Evolutionary conservation across 2,329 filamentous ascomycete genomes (phyloP).

Genomic region (Coniella lustricola): DNA sequence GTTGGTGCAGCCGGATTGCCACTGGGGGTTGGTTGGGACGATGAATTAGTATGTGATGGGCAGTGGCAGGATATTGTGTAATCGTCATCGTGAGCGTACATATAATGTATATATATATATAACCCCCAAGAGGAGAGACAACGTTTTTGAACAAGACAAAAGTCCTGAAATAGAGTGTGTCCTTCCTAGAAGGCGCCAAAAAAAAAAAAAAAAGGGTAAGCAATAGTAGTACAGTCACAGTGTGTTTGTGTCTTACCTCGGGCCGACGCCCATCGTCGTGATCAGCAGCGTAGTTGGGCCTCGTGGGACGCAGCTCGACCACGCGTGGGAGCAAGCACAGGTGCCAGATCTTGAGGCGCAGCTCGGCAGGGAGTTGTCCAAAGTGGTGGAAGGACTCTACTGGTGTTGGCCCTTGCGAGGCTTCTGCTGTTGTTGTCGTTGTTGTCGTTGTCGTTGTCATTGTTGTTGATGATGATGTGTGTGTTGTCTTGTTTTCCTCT

Average conservation of each 20-base stretch:
- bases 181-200: no score
- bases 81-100: background rate
- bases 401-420: no score
- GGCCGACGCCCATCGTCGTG: conserved; percentile 14
- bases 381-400: conserved; percentile 23
- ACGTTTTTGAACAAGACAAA: no score
- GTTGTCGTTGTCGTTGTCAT: no score
- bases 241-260: background rate
- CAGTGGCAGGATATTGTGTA: background rate
- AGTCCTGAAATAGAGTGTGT: no score
- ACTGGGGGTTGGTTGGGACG: conserved; percentile 12
- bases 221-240: no score
- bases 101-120: background rate
- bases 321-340: conserved; percentile 26
- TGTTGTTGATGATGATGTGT: no score
- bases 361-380: conserved; percentile 26
- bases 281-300: conserved; percentile 24
- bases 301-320: conserved; percentile 28
- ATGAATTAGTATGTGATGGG: background rate
- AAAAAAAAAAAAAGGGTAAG: no score
- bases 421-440: no score
- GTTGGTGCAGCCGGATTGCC: conserved; percentile 27
- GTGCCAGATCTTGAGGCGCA: conserved; percentile 30
- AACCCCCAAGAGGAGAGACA: background rate
- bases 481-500: background rate